Base-by-base conservation (phyloP, 768 basidiomycete species). In the Phanerochaete carnosa region DNA sequence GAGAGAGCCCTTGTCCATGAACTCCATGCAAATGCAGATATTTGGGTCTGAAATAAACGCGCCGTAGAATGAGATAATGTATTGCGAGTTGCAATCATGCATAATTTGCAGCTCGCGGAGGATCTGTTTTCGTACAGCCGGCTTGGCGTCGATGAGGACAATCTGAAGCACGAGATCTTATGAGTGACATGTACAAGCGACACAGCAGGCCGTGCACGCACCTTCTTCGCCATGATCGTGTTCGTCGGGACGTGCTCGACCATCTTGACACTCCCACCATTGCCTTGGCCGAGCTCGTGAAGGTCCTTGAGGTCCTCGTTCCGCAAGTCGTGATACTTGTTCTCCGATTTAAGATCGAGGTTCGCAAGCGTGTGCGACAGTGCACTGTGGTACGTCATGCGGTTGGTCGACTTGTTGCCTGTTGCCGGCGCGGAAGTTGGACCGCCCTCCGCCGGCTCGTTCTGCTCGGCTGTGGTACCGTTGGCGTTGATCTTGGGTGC, bases 11-110 rank as follows among this genome's bases (percentile, higher is more conserved):
- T 93, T 95, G 81, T 96, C 90, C 92, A 90, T 90, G 74, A 76
- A 92, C 73, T 99, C 97, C 89, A 99, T 98, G 76, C 95, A 98
- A 55, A 98, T 96, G 74, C 97, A 97, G 70, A 99, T 96, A 69
- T 98, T 98, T 13, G 96, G 96, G 74, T 99, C 97, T 2, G 91
- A 87, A 32, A 98, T 80, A 77, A 94, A 99, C 55, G 97, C 97
- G 62, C 97, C 97, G 71, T 90, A 95, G 79, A 98, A 99, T 0
- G 92, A 95, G 68, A 99, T 91, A 72, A 99, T 99, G 74, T 94
- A 92, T 57, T 83, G 84, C 7, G 93, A 95, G 65, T 89, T 82
- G 76, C 96, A 98, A 75, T 97, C 92, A 73, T 98, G 94, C 96
- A 98, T 96, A 79, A 99, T 98, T 68, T 98, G 96, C 65, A 99